A percentile compares a stretch with the other conserved stretches of the same genome.
phyloP scores from a whole-genome alignment of 805 yeast genomes.

The Candida sithepensis region DNA sequence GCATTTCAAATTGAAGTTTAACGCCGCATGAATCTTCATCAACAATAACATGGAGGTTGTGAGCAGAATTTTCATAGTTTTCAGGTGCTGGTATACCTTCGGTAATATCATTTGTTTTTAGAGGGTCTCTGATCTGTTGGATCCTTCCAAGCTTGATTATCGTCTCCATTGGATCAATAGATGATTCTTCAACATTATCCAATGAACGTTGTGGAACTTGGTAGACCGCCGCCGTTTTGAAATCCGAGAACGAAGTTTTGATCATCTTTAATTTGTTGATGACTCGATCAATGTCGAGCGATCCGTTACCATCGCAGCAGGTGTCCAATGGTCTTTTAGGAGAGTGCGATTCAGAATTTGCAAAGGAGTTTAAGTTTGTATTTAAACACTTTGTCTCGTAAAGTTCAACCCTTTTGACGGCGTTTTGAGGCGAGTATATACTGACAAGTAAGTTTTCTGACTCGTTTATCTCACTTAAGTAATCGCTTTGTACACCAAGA shows the following conservation, averaged over 20 bases:
- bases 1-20: constrained; percentile 21
- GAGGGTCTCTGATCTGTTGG: constrained; percentile 20
- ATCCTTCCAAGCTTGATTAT: constrained; percentile 20
- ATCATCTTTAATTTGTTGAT: constrained; percentile 8
- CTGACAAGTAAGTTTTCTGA: constrained; percentile 16
- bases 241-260: not conserved
- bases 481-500: not conserved
- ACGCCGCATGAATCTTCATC: constrained; percentile 25
- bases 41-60: constrained; percentile 17
- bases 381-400: constrained; percentile 23
- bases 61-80: not conserved
- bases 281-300: constrained; percentile 10
- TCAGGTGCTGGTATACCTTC: not conserved
- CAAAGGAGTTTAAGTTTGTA: not conserved
- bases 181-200: too few relatives aligned
- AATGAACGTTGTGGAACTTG: not conserved
- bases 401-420: constrained; percentile 16
- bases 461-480: not conserved
- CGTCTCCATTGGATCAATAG: not conserved
- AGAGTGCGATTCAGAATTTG: not conserved
- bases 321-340: not conserved
- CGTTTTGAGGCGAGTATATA: constrained; percentile 27
- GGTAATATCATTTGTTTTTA: constrained; percentile 3
- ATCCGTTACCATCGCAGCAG: not conserved
- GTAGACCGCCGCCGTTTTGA: not conserved